Base-by-base conservation (phyloP, 768 basidiomycete species). In the Pleurotus sapidus region DNA sequence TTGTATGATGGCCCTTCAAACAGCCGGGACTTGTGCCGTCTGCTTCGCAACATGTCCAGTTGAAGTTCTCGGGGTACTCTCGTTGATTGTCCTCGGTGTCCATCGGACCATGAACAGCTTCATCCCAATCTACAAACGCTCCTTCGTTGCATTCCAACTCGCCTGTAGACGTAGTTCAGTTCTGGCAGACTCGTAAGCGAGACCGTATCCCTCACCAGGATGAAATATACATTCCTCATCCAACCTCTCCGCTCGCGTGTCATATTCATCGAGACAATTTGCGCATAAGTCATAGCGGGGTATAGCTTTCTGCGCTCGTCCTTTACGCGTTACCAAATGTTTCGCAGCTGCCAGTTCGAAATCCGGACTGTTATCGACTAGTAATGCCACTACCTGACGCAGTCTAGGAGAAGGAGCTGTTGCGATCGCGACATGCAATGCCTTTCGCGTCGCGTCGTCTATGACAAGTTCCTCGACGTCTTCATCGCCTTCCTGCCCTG, bases 21-120 rank as follows among this genome's bases (percentile, higher is more conserved):
- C 81, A 82, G 6, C 79, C 79, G 20, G 67, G 64, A 5, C 63
- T 60, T 17, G 51, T 61, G 4, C 75, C 78, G 47, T 73, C 63
- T 45, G 64, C 60, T n/a, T 76, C 70, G 59, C 83, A 84, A 60
- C 82, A 84, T 2, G 67, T 72, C 82, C 82, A 84, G 3, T 50
- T 65, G 59, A 82, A 84, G 49, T 75, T 74, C 57, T 82, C 74
- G 1, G 81, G 81, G 57, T 66, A 79, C 14, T 73, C 61, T 54
- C 61, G 59, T 53, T 74, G 72, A 63, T 77, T 79, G 34, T 66
- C 60, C 15, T 63, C 30, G 4, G 74, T 72, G 62, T 83, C 77
- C 71, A 75, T 78, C 1, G 74, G 75, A 2, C 82, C 80, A 55
- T 80, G 79, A 49, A 65, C 69, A 27, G 70, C 67, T 59, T 81